Evolutionary conservation across 179 eudicot species (phyloP).

Genomic region (Heliamphora pulchella): DNA sequence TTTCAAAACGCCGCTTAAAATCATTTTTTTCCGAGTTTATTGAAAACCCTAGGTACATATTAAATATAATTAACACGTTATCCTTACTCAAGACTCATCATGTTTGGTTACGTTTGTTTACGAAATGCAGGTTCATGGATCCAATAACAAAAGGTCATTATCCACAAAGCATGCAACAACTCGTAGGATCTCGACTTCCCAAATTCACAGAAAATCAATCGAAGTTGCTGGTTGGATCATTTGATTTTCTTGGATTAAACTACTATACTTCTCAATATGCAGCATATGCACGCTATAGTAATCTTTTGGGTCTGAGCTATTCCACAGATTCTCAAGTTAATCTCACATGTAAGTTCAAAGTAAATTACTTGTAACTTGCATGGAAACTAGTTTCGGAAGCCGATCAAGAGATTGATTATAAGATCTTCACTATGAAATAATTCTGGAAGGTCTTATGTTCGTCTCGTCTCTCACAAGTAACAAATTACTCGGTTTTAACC

Average conservation of each 20-base stretch:
- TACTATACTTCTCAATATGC: constrained; percentile 24
- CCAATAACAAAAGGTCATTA: constrained; percentile 28
- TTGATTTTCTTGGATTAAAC: constrained; percentile 34
- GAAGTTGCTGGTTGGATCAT: constrained; percentile 22
- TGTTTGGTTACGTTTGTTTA: too few relatives aligned
- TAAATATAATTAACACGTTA: too few relatives aligned
- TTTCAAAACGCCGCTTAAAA: background rate
- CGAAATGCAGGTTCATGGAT: constrained; percentile 24
- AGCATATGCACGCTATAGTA: background rate
- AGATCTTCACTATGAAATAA: too few relatives aligned
- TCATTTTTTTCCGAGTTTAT: background rate
- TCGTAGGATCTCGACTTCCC: constrained; percentile 28
- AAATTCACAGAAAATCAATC: constrained; percentile 19
- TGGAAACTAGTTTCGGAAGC: too few relatives aligned
- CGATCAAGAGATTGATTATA: too few relatives aligned
- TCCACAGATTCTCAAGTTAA: constrained; percentile 7
- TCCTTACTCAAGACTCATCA: background rate
- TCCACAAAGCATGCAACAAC: constrained; percentile 15
- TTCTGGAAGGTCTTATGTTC: too few relatives aligned
- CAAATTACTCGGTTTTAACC: too few relatives aligned
- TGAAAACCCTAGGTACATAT: background rate
- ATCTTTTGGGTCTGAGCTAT: background rate
- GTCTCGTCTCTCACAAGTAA: too few relatives aligned
- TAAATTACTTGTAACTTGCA: too few relatives aligned
- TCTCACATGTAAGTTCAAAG: background rate